Percentiles rank a stretch among this genome's conserved stretches.
phyloP scores from a whole-genome alignment of 345 rosid species.

The sweet orange (Citrus sinensis) region DNA sequence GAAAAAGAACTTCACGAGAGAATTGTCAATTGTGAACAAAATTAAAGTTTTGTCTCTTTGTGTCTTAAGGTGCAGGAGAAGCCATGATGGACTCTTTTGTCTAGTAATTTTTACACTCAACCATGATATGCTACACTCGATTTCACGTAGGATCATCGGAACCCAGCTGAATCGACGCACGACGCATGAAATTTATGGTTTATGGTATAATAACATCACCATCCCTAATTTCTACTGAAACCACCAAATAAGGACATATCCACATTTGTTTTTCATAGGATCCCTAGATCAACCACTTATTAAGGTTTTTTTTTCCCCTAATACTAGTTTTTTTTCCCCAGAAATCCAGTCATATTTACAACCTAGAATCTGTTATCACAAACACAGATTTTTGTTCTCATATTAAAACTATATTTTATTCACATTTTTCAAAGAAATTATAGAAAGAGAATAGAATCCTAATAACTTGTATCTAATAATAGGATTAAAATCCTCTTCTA shows the following conservation, averaged over 20 bases:
- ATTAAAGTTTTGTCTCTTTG: slow-evolving; percentile 9
- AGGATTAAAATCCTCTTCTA: too few species aligned
- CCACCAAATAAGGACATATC: background rate
- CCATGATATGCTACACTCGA: slow-evolving; percentile 1
- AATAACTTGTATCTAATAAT: too few species aligned
- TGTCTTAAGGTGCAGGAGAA: background rate
- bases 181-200: too few species aligned
- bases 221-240: background rate
- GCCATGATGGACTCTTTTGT: background rate
- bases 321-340: too few species aligned
- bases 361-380: too few species aligned
- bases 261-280: background rate
- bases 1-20: background rate
- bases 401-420: too few species aligned
- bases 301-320: too few species aligned
- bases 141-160: background rate
- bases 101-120: background rate
- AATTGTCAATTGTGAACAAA: slow-evolving; percentile 4
- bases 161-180: background rate
- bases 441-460: too few species aligned
- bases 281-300: background rate
- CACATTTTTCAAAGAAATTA: too few species aligned
- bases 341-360: too few species aligned
- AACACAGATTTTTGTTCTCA: too few species aligned
- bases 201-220: background rate